Percentiles rank a stretch among this genome's conserved stretches.
phyloP scores from a whole-genome alignment of 495 filamentous ascomycete genomes.

The Letharia columbiana region DNA sequence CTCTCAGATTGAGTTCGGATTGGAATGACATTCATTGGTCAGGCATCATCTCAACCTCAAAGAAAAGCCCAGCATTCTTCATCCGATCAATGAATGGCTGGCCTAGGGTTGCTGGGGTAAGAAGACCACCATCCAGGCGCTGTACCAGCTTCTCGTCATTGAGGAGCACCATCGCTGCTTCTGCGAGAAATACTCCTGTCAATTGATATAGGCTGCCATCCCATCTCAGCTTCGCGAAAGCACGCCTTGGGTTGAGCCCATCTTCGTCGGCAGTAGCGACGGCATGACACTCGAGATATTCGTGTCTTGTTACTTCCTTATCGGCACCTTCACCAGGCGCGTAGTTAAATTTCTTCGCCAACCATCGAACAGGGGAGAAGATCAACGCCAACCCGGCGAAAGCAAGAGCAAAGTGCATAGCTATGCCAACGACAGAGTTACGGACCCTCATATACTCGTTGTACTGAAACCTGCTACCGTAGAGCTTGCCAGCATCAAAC shows the following conservation, averaged over 20 bases:
- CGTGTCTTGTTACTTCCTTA: conserved; percentile 46
- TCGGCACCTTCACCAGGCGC: conserved; percentile 61
- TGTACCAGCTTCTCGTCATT: conserved; percentile 50
- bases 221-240: conserved; percentile 49
- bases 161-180: conserved; percentile 65
- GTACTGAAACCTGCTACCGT: conserved; percentile 68
- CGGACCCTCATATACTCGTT: conserved; percentile 56
- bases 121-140: conserved; percentile 57
- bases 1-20: not conserved
- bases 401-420: conserved; percentile 48
- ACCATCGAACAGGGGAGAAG: conserved; percentile 46
- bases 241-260: conserved; percentile 38
- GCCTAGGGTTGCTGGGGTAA: conserved; percentile 78
- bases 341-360: conserved; percentile 46
- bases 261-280: conserved; percentile 55
- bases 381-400: conserved; percentile 42
- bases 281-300: conserved; percentile 56
- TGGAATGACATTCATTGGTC: not conserved
- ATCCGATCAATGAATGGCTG: conserved; percentile 67
- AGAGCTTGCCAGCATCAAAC: conserved; percentile 49
- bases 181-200: conserved; percentile 57
- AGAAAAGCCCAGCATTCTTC: conserved; percentile 33
- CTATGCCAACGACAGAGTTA: conserved; percentile 49
- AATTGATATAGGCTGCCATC: conserved; percentile 58
- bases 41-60: conserved; percentile 22